Conservation (phyloP, 306 rosid species). For the Herpetospermum pedunculosum region DNA sequence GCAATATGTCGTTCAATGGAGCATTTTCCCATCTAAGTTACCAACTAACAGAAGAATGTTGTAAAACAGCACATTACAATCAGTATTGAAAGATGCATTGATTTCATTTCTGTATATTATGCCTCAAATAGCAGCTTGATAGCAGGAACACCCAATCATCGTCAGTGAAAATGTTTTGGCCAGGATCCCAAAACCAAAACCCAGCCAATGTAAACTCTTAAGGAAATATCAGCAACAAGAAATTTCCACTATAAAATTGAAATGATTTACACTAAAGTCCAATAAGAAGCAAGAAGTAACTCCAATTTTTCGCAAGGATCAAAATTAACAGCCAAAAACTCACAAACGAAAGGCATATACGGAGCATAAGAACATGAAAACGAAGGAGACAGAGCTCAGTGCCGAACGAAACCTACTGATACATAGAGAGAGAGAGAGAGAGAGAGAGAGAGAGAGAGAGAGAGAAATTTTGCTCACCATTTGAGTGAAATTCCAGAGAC, state of each 20-base stretch:
- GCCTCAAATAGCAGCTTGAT: background rate
- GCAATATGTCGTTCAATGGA: background rate
- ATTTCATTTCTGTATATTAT: background rate
- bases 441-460: background rate
- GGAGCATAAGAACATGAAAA: background rate
- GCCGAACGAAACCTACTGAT: background rate
- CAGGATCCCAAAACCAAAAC: background rate
- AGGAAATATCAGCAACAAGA: background rate
- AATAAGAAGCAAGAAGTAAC: background rate
- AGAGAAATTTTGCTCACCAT: slow-evolving; percentile 30
- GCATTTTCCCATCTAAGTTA: background rate
- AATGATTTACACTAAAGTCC: background rate
- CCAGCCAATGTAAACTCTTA: background rate
- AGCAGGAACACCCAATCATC: background rate
- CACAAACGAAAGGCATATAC: background rate
- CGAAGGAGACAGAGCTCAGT: background rate
- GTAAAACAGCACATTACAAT: background rate
- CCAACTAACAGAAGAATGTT: background rate
- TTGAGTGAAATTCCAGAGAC: background rate
- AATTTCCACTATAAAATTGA: background rate
- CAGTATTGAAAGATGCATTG: background rate
- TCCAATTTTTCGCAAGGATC: background rate
- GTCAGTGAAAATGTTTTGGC: background rate
- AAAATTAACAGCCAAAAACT: background rate
- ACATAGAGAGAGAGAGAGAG: background rate